Evolutionary conservation across 1,139 yeast species (phyloP).

Genomic region (Saccharomyces pastorianus): DNA sequence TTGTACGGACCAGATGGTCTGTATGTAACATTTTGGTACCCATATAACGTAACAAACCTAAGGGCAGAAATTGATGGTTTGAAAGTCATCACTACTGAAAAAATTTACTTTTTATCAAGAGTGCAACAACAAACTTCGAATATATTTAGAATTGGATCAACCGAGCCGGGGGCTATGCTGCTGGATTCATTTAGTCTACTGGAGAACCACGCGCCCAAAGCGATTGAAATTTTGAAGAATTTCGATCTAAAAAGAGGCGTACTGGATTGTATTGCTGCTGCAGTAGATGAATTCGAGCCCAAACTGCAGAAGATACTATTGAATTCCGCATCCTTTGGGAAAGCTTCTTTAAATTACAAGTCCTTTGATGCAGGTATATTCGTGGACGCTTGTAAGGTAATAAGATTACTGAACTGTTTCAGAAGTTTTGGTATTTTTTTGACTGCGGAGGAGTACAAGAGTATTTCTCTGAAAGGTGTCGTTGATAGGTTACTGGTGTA

Average conservation of each 20-base stretch:
- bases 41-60: constrained; percentile 35
- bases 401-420: constrained; percentile 49
- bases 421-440: constrained; percentile 58
- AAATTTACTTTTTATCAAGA: constrained; percentile 56
- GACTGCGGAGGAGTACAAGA: constrained; percentile 47
- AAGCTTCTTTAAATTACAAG: constrained; percentile 41
- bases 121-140: constrained; percentile 54
- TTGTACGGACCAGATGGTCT: constrained; percentile 67
- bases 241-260: constrained; percentile 57
- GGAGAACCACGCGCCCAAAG: constrained; percentile 61
- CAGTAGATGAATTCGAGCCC: constrained; percentile 68
- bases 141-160: constrained; percentile 74
- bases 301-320: constrained; percentile 73
- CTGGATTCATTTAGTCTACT: constrained; percentile 76
- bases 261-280: constrained; percentile 62
- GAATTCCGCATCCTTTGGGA: constrained; percentile 82
- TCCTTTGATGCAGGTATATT: constrained; percentile 33
- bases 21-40: constrained; percentile 37
- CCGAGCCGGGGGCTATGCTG: constrained; percentile 73
- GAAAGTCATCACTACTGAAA: constrained; percentile 49
- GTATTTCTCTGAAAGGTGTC: constrained; percentile 46
- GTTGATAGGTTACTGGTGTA: constrained; percentile 54
- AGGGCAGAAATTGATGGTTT: constrained; percentile 64
- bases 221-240: constrained; percentile 67
- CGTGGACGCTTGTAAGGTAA: constrained; percentile 48